These are phyloP conservation scores for Hypoxylon perforatum DNA, from an alignment of 495 filamentous ascomycete genomes.

Conservation along the genomic window DNA sequence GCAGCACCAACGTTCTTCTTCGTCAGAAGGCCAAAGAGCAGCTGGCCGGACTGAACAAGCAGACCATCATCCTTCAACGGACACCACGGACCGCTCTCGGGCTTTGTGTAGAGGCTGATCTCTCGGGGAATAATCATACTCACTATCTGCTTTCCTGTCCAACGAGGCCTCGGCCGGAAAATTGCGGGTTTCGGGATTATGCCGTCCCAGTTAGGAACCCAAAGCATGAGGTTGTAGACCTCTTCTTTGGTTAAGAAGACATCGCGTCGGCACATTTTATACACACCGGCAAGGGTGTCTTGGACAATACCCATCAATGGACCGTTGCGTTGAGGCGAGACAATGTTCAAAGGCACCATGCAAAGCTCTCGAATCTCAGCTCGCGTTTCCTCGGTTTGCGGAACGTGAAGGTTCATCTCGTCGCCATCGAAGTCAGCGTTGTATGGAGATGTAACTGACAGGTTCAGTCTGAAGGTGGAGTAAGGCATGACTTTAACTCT, in stretches of 20 bases:
- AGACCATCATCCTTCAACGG: slow-evolving; percentile 84
- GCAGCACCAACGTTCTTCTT: slow-evolving; percentile 95
- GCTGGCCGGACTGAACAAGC: slow-evolving; percentile 84
- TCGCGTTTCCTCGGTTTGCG: slow-evolving; percentile 93
- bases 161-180: slow-evolving; percentile 87
- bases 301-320: slow-evolving; percentile 99
- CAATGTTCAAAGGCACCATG: slow-evolving; percentile 96
- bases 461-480: slow-evolving; percentile 95
- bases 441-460: slow-evolving; percentile 98
- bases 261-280: slow-evolving; percentile 95
- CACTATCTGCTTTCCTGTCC: slow-evolving; percentile 99
- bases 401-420: slow-evolving; percentile 99
- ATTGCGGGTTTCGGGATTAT: slow-evolving; percentile 92
- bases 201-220: slow-evolving; percentile 98
- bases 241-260: slow-evolving; percentile 88
- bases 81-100: slow-evolving; percentile 65
- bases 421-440: slow-evolving; percentile 99
- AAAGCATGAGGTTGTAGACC: slow-evolving; percentile 95
- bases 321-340: slow-evolving; percentile 95
- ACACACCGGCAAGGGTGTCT: slow-evolving; percentile 94
- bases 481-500: slow-evolving; percentile 97
- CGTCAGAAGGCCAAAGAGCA: slow-evolving; percentile 87
- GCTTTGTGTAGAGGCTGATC: slow-evolving; percentile 78
- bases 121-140: slow-evolving; percentile 90
- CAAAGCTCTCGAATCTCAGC: slow-evolving; percentile 93